Conservation (phyloP, 768 basidiomycete species). For the Strobilomyces confusus region DNA sequence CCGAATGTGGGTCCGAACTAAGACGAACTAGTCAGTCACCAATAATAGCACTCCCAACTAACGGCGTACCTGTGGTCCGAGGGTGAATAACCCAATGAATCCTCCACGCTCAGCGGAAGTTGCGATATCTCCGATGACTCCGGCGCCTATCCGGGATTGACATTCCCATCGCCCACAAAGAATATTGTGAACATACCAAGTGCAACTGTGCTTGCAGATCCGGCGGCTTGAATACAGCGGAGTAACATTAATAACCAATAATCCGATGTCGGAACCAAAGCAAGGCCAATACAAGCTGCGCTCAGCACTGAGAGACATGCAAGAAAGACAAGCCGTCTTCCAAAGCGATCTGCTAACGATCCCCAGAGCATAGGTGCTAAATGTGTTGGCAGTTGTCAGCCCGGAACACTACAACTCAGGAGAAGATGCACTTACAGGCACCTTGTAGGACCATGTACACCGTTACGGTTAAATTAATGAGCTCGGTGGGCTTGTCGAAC, state of each 20-base stretch:
- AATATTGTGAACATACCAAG: slow-evolving; percentile 42
- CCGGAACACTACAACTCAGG: neutral
- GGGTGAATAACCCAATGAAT: slow-evolving; percentile 62
- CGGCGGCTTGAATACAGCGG: slow-evolving; percentile 75
- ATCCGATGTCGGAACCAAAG: slow-evolving; percentile 49
- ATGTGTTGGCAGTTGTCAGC: neutral
- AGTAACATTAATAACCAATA: slow-evolving; percentile 81
- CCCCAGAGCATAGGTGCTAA: slow-evolving; percentile 59
- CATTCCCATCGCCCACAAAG: neutral
- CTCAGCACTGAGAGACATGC: slow-evolving; percentile 60
- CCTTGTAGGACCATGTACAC: slow-evolving; percentile 53
- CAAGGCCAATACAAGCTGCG: slow-evolving; percentile 61
- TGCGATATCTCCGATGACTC: slow-evolving; percentile 77
- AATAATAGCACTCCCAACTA: neutral
- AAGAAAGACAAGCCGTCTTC: slow-evolving; percentile 61
- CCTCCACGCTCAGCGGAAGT: slow-evolving; percentile 68
- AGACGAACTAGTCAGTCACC: neutral
- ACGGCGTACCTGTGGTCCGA: slow-evolving; percentile 56
- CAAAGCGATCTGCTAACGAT: slow-evolving; percentile 60
- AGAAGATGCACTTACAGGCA: slow-evolving; percentile 32
- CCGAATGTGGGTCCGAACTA: slow-evolving; percentile 55
- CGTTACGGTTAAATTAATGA: slow-evolving; percentile 76
- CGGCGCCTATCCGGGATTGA: slow-evolving; percentile 46
- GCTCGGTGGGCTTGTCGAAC: slow-evolving; percentile 61
- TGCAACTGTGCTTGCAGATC: slow-evolving; percentile 76